These are phyloP conservation scores for Globisporangium alternatum DNA, from an alignment of 352 stramenopile genomes.

Conservation along the genomic window DNA sequence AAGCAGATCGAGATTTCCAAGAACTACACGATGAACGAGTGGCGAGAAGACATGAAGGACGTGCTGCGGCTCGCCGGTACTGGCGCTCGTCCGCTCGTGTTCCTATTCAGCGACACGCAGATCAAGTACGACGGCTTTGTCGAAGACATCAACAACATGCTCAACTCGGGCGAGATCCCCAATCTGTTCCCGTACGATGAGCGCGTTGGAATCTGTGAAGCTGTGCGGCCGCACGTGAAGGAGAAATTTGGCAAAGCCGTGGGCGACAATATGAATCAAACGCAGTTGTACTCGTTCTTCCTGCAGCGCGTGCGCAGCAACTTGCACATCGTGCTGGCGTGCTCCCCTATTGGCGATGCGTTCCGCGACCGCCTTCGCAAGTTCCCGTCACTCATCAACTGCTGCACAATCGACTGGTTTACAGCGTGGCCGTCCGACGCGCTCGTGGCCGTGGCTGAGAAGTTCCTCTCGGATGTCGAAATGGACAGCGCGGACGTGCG, in stretches of 20 bases:
- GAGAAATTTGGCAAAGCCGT: constrained; percentile 89
- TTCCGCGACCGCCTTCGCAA: constrained; percentile 93
- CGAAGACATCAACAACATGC: constrained; percentile 97
- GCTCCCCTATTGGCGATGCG: constrained; percentile 92
- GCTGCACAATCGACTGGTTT: constrained; percentile 98
- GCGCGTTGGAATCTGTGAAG: constrained; percentile 88
- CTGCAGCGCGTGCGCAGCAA: constrained; percentile 89
- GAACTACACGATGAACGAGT: constrained; percentile 93
- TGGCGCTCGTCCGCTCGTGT: constrained; percentile 84
- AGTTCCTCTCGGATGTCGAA: constrained; percentile 89
- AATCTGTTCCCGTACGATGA: constrained; percentile 95
- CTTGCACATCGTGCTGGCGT: constrained; percentile 93
- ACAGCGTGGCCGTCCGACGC: constrained; percentile 93
- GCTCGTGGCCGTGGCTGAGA: constrained; percentile 91
- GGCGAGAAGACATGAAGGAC: constrained; percentile 94
- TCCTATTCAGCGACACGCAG: constrained; percentile 95
- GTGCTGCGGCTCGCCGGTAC: constrained; percentile 89
- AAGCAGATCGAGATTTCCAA: constrained; percentile 95
- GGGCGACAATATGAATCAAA: constrained; percentile 89
- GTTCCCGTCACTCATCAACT: constrained; percentile 96
- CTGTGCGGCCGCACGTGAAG: constrained; percentile 88
- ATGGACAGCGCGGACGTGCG: constrained; percentile 80
- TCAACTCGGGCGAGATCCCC: constrained; percentile 94
- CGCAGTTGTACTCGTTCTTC: constrained; percentile 93
- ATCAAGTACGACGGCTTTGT: constrained; percentile 96